Percentiles rank a stretch among this genome's conserved stretches.
Conservation (phyloP, 306 rosid species). For the Lithocarpus polystachyus region DNA sequence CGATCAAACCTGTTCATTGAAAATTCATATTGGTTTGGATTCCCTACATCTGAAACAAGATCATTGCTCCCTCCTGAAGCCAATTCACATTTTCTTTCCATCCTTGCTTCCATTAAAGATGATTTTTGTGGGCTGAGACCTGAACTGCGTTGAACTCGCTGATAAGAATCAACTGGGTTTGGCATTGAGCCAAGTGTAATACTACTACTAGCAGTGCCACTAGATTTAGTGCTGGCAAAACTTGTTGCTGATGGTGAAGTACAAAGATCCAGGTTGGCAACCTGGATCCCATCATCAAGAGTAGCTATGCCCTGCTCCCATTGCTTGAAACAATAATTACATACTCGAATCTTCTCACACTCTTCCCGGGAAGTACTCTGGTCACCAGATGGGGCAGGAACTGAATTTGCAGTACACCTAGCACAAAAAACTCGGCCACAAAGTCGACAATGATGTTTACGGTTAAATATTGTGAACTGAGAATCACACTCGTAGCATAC, state of each 20-base stretch:
- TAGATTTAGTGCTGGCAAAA: conserved; percentile 55
- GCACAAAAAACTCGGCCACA: conserved; percentile 94
- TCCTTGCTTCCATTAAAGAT: conserved; percentile 39
- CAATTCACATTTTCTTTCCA: conserved; percentile 38
- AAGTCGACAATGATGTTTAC: conserved; percentile 88
- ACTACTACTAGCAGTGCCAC: conserved; percentile 70
- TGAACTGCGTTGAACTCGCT: conserved; percentile 45
- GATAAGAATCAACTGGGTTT: conserved; percentile 49
- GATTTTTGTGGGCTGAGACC: conserved; percentile 43
- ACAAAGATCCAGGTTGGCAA: conserved; percentile 48
- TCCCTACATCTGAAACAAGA: conserved; percentile 38
- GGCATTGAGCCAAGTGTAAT: conserved; percentile 56
- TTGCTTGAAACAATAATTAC: conserved; percentile 87
- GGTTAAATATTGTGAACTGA: conserved; percentile 76
- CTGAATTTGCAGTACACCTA: conserved; percentile 69
- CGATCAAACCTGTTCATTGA: conserved; percentile 47
- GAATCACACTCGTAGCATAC: conserved; percentile 93
- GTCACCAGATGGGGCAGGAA: conserved; percentile 57
- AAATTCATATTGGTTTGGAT: conserved; percentile 36
- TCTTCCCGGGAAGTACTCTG: conserved; percentile 49
- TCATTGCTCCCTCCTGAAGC: conserved; percentile 43
- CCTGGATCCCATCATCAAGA: conserved; percentile 36
- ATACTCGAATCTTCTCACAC: conserved; percentile 75
- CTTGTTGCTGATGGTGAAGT: conserved; percentile 60
- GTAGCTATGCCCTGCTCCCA: conserved; percentile 56